phyloP scores from a whole-genome alignment of 306 rosid genomes.

The Glycine soja region DNA sequence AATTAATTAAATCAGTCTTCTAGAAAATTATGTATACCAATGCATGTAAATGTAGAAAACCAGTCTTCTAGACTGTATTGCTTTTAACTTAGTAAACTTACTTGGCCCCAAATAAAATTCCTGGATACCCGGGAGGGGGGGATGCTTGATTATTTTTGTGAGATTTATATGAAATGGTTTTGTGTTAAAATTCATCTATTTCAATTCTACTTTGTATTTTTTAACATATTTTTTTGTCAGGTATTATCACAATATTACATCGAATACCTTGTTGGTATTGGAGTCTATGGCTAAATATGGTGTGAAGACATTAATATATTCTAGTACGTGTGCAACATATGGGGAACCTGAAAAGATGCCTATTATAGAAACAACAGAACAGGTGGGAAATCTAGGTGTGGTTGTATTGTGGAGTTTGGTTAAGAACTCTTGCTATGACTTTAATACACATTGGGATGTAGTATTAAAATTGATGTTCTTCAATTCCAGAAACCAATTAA shows the following conservation, averaged over 20 bases:
- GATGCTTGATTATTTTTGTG: neutral
- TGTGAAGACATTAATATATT: conserved; percentile 87
- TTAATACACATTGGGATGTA: conserved; percentile 17
- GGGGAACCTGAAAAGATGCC: conserved; percentile 99
- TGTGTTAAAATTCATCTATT: conserved; percentile 17
- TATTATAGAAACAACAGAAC: conserved; percentile 87
- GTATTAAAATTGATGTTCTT: conserved; percentile 10
- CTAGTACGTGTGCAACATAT: conserved; percentile 98
- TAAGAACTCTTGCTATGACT: conserved; percentile 13
- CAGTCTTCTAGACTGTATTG: neutral
- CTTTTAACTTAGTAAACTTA: neutral
- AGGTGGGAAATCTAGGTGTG: conserved; percentile 57
- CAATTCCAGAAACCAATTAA: conserved; percentile 81
- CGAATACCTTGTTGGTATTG: conserved; percentile 85
- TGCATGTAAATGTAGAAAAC: neutral
- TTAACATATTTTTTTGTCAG: conserved; percentile 53
- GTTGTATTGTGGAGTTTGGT: conserved; percentile 19
- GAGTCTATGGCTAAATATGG: conserved; percentile 86
- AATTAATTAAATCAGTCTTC: too few species aligned
- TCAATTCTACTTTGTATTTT: neutral
- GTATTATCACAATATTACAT: conserved; percentile 98
- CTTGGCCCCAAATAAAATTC: too few species aligned
- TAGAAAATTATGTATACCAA: neutral
- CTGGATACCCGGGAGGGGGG: too few species aligned
- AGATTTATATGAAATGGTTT: conserved; percentile 7